Base-by-base conservation (phyloP, 2,329 filamentous ascomycete species). In the Cadophora malorum region DNA sequence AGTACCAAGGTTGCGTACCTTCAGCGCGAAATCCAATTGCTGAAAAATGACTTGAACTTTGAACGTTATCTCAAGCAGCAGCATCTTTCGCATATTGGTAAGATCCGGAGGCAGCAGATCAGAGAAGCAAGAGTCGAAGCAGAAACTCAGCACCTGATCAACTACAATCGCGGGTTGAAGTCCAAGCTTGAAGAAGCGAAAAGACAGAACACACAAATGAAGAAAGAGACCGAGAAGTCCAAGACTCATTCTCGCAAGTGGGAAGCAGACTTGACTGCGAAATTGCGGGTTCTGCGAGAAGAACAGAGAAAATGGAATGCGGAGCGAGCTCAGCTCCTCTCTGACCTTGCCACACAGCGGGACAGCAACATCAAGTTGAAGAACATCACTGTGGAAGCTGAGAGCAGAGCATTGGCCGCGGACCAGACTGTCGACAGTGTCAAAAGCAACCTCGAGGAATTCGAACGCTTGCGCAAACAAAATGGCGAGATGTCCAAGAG, bases 1-100 rank as follows among this genome's bases (percentile, higher is more conserved):
- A 82, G 63, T 64, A 74, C 60, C 74, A 79, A 68, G 76, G 74
- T 84, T 33, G 80, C 85, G 1, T 86, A 88, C 71, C 80, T 96
- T 3, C 89, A 93, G 72, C 86, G 90, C 52, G 90, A 94, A 73
- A 86, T 93, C n/a, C 85, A 93, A 64, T 81, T 94, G 1, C 79
- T 96, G 12, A 88, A 90, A 55, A 96, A 94, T 70, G 92, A 96
- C 73, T 82, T 96, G 53, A 92, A 91, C 71, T 96, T 95, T 75
- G 93, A 96, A 78, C 85, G 91, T 31, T 95, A 93, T 78, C 85
- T 95, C 74, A 95, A 94, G 76, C 88, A 93, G 71, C 92, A 96
- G 75, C 92, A 95, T 77, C 87, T 94, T 72, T 87, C 90, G 1
- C 91, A 95, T 68, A 94, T 96, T 76, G 91, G 91, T 0, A 91